These are phyloP conservation scores for Helicocarpus griseus DNA, from an alignment of 2,329 filamentous ascomycete species.

Conservation along the genomic window DNA sequence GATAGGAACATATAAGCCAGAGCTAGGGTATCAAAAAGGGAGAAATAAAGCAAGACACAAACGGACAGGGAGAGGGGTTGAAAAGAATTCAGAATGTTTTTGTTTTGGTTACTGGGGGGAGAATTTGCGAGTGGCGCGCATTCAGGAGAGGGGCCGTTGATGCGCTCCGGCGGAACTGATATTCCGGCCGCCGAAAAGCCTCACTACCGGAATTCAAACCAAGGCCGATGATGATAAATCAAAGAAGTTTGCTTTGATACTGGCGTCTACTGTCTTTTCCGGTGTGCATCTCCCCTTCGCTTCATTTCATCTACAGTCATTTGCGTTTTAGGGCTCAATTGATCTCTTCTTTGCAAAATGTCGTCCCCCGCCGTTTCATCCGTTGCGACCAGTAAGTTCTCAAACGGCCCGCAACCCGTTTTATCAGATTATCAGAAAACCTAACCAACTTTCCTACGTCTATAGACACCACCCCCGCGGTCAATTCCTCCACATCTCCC, in stretches of 20 bases:
- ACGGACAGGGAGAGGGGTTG: not conserved
- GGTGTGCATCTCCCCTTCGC: no score
- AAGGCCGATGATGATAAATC: not conserved
- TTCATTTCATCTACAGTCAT: no score
- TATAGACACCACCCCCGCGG: not conserved
- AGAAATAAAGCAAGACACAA: not conserved
- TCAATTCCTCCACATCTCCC: conserved; percentile 4
- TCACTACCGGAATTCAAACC: not conserved
- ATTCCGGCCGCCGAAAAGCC: not conserved
- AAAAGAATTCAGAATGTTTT: not conserved
- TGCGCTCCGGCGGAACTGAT: not conserved
- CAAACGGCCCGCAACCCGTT: not conserved
- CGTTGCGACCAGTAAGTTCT: conserved; percentile 1
- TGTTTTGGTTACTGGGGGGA: not conserved
- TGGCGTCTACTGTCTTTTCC: no score
- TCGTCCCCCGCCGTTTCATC: conserved; percentile 1
- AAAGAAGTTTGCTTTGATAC: no score
- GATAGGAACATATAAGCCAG: not conserved
- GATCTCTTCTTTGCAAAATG: not conserved
- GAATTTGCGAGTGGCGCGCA: no score
- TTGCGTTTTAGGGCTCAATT: no score
- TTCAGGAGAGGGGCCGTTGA: no score
- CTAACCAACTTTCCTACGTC: conserved; percentile 21
- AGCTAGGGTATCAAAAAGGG: not conserved
- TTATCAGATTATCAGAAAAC: not conserved